These are phyloP conservation scores for Iberis pinnata DNA, from an alignment of 345 rosid genomes.

Conservation along the genomic window DNA sequence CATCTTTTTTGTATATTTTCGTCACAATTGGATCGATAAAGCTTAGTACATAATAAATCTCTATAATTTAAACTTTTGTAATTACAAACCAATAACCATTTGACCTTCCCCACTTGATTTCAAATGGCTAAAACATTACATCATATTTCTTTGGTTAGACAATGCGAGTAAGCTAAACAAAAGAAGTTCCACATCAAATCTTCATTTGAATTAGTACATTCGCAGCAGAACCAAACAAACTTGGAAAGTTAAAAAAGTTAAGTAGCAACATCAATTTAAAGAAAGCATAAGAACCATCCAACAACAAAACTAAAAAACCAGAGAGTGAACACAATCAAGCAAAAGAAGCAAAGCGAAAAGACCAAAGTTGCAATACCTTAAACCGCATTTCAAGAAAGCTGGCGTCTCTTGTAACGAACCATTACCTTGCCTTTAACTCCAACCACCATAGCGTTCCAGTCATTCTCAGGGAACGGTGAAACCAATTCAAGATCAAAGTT, in stretches of 20 bases:
- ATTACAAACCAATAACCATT: too few relatives aligned
- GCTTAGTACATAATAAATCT: too few relatives aligned
- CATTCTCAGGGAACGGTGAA: constrained; percentile 94
- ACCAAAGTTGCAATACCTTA: constrained; percentile 11
- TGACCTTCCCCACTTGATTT: too few relatives aligned
- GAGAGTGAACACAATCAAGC: background rate
- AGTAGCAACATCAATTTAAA: constrained; percentile 6
- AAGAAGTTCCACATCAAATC: too few relatives aligned
- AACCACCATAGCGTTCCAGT: constrained; percentile 99
- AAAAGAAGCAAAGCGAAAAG: constrained; percentile 2
- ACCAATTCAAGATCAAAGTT: constrained; percentile 81
- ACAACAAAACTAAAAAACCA: constrained; percentile 19
- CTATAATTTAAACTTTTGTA: too few relatives aligned
- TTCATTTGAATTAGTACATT: constrained; percentile 15
- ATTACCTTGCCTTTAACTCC: constrained; percentile 94
- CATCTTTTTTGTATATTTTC: too few relatives aligned
- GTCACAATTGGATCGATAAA: too few relatives aligned
- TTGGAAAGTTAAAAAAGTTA: constrained; percentile 15
- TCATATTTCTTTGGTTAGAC: too few relatives aligned
- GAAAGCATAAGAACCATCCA: constrained; percentile 15
- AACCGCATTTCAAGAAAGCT: constrained; percentile 25
- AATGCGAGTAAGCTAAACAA: too few relatives aligned
- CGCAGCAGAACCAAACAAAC: constrained; percentile 12
- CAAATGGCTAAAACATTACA: too few relatives aligned
- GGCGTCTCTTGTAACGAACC: constrained; percentile 75